A percentile compares a stretch with the other conserved stretches of the same genome.
Conservation (phyloP, 768 basidiomycete genomes). For the Suillus ampliporus region DNA sequence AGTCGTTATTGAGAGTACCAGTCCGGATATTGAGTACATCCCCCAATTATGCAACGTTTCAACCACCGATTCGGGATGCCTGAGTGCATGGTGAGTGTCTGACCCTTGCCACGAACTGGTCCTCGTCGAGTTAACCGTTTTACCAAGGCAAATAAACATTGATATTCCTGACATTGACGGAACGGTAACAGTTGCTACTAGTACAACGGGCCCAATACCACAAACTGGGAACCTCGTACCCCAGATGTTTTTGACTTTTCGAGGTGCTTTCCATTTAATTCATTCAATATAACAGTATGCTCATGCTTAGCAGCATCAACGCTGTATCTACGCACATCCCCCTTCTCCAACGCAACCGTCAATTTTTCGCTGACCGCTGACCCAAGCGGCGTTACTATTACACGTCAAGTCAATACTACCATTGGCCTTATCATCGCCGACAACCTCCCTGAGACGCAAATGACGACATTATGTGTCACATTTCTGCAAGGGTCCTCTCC, state of each 20-base stretch:
- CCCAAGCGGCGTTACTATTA: conserved; percentile 42
- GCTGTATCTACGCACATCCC: conserved; percentile 49
- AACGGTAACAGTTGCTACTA: conserved; percentile 37
- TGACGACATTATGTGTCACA: conserved; percentile 50
- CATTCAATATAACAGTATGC: conserved; percentile 13
- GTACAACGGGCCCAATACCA: conserved; percentile 45
- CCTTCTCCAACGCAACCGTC: conserved; percentile 54
- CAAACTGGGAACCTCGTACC: conserved; percentile 51
- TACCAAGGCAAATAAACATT: conserved; percentile 29
- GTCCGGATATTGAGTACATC: conserved; percentile 34
- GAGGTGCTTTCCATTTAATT: conserved; percentile 41
- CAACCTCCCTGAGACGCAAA: conserved; percentile 44
- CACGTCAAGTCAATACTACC: conserved; percentile 46
- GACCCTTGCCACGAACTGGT: not conserved
- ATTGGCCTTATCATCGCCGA: conserved; percentile 45
- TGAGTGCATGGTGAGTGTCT: conserved; percentile 32
- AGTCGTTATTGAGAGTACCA: conserved; percentile 28
- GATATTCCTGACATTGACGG: conserved; percentile 16
- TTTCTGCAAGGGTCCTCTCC: conserved; percentile 35
- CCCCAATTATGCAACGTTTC: conserved; percentile 29
- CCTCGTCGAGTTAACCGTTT: not conserved
- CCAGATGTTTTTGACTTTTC: conserved; percentile 62
- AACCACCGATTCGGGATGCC: conserved; percentile 19
- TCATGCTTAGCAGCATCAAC: conserved; percentile 42
- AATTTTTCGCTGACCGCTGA: conserved; percentile 55